Percentiles rank a stretch among this genome's conserved stretches.
phyloP scores from a whole-genome alignment of 352 stramenopile genomes.

The Phytophthora parvispora region DNA sequence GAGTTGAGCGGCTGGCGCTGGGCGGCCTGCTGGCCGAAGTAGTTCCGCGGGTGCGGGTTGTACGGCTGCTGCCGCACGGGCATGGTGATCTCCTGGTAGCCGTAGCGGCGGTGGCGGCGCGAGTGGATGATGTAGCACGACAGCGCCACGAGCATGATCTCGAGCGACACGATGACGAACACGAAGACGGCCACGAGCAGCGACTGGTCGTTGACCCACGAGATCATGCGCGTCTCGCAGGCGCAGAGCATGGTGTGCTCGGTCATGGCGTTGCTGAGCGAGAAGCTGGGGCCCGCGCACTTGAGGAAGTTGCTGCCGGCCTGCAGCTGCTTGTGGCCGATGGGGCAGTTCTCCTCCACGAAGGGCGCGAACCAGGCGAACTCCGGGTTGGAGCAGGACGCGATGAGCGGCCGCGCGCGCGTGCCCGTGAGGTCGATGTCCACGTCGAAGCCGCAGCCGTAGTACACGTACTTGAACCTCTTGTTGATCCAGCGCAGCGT shows the following conservation, averaged over 20 bases:
- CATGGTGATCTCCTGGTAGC: conserved; percentile 91
- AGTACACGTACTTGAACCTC: conserved; percentile 83
- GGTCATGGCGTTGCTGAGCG: conserved; percentile 67
- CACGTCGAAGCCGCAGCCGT: conserved; percentile 72
- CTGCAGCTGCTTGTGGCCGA: conserved; percentile 61
- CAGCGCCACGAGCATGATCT: conserved; percentile 81
- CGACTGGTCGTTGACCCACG: conserved; percentile 85
- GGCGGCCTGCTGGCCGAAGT: conserved; percentile 52
- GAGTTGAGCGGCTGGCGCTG: conserved; percentile 54
- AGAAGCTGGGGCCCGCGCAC: conserved; percentile 75
- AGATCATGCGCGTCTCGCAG: conserved; percentile 84
- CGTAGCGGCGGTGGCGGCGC: conserved; percentile 66
- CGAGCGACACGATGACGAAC: conserved; percentile 82
- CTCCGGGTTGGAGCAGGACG: conserved; percentile 63
- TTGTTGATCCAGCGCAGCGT: conserved; percentile 85
- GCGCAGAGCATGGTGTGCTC: conserved; percentile 88
- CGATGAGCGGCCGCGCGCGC: conserved; percentile 46
- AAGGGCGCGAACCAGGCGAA: conserved; percentile 84
- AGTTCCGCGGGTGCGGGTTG: conserved; percentile 87
- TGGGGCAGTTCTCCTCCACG: conserved; percentile 77
- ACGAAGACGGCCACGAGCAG: conserved; percentile 83
- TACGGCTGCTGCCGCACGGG: conserved; percentile 81
- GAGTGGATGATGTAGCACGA: conserved; percentile 90
- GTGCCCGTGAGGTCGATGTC: conserved; percentile 65
- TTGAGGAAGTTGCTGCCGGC: conserved; percentile 72